phyloP scores from a whole-genome alignment of 441 rosid genomes.

The Eutrema salsugineum region DNA sequence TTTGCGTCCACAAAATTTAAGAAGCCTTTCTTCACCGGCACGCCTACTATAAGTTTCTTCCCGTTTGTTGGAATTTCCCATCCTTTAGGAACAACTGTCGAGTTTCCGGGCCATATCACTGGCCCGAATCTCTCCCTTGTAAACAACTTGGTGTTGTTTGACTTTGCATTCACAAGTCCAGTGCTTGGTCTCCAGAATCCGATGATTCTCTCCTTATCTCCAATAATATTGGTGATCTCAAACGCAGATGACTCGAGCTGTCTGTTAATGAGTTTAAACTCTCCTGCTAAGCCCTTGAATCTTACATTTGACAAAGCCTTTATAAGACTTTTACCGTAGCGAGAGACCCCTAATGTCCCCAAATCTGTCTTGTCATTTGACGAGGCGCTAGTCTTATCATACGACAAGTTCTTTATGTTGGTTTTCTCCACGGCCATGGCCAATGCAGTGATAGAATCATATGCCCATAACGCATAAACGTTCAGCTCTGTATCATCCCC shows the following conservation, averaged over 20 bases:
- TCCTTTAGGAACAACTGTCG: slow-evolving; percentile 19
- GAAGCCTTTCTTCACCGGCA: slow-evolving; percentile 15
- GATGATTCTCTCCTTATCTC: slow-evolving; percentile 15
- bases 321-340: slow-evolving; percentile 8
- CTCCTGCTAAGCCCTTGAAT: slow-evolving; percentile 34
- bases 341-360: slow-evolving; percentile 4
- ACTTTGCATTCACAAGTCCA: slow-evolving; percentile 5
- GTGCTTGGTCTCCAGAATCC: slow-evolving; percentile 34
- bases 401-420: neutral
- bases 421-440: slow-evolving; percentile 39
- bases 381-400: neutral
- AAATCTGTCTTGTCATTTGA: slow-evolving; percentile 4
- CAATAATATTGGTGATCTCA: slow-evolving; percentile 33
- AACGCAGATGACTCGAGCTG: slow-evolving; percentile 19
- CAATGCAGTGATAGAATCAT: slow-evolving; percentile 39
- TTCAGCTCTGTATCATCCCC: neutral
- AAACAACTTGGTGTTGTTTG: neutral
- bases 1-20: neutral
- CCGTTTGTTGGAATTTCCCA: slow-evolving; percentile 12
- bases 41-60: slow-evolving; percentile 10
- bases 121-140: neutral
- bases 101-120: slow-evolving; percentile 38
- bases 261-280: slow-evolving; percentile 19
- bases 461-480: slow-evolving; percentile 38
- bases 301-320: neutral